Evolutionary conservation across 257 asterid genomes (phyloP), one percentile per base, ranked within the genome.

Genomic region (Cruciata laevipes): DNA sequence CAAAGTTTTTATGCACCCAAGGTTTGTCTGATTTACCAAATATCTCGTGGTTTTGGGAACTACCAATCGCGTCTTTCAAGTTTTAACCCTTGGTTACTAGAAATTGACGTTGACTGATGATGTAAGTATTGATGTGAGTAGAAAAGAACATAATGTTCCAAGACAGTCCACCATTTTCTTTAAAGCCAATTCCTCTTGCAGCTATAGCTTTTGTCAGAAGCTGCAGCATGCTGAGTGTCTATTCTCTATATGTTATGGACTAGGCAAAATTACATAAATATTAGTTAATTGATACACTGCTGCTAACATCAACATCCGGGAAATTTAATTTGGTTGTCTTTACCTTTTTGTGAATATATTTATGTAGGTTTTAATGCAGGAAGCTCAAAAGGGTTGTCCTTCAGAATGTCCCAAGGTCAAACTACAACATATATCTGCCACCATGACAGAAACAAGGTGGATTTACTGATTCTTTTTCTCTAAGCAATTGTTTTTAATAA

Each of bases 371-470:
- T 74, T 77, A 53, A 47, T 67, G 70, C 77, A 72, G 71, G 80
- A 80, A 66, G 67, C 69, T 67, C 66, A 63, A 76, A 84, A 79
- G 87, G 78, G 81, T 61, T 72, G 69, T 72, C 84, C 74, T 66
- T 72, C 76, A 64, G 79, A 78, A 70, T 82, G 70, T 67, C 88
- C 71, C 18, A 79, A 77, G 76, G 77, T 70, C 63, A 79, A 77
- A 64, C 78, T 69, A 44, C 69, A 35, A 72, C 85, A 74, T 59
- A 71, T 87, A 66, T 75, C 88, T 67, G 35, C 82, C 71, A n/a
- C n/a, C n/a, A 72, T 94, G 79, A 83, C 78, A 66, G 89, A 90
- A 73, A 90, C 86, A 56, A 90, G 99, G 99, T 93, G 69, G 67
- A 66, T 60, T 67, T 5, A 35, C n/a, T 14, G 18, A 42, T 42